Percentiles rank a stretch among this genome's conserved stretches.
phyloP scores from a whole-genome alignment of 805 yeast genomes.

The Candida namnaoensis region DNA sequence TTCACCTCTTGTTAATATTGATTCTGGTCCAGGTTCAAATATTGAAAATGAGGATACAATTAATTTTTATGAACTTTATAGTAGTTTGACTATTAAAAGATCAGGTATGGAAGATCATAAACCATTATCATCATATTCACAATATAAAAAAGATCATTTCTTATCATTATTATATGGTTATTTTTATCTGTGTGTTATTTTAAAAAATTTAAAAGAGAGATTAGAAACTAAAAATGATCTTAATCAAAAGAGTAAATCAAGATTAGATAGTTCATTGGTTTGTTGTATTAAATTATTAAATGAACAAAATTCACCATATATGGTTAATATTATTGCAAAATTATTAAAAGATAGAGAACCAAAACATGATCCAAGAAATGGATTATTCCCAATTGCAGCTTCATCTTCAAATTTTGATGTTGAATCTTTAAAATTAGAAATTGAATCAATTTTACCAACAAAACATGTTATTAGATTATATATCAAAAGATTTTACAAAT shows the following conservation, averaged over 20 bases:
- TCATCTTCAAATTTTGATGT: conserved; percentile 12
- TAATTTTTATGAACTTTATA: conserved; percentile 11
- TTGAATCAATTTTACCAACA: conserved; percentile 28
- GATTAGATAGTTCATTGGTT: conserved; percentile 15
- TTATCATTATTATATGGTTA: conserved; percentile 13
- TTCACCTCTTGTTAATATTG: too few species aligned
- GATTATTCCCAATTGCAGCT: too few species aligned
- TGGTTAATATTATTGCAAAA: conserved; percentile 8
- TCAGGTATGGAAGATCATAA: conserved; percentile 19
- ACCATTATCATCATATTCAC: conserved; percentile 13
- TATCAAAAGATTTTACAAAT: conserved; percentile 31
- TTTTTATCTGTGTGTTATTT: conserved; percentile 8
- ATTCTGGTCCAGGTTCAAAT: too few species aligned
- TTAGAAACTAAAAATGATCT: conserved; percentile 1
- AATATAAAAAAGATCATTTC: conserved; percentile 13
- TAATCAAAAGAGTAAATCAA: conserved; percentile 2
- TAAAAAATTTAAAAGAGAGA: not conserved
- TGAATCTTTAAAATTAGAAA: conserved; percentile 21
- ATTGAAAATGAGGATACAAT: conserved; percentile 6
- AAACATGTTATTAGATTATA: conserved; percentile 30
- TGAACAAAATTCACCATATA: conserved; percentile 12
- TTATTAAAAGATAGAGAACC: conserved; percentile 3
- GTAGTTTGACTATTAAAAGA: conserved; percentile 12
- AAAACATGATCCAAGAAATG: conserved; percentile 2
- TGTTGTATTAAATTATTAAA: conserved; percentile 11